These are phyloP conservation scores for Euphrasia confusa DNA, from an alignment of 257 asterid species.

Conservation along the genomic window DNA sequence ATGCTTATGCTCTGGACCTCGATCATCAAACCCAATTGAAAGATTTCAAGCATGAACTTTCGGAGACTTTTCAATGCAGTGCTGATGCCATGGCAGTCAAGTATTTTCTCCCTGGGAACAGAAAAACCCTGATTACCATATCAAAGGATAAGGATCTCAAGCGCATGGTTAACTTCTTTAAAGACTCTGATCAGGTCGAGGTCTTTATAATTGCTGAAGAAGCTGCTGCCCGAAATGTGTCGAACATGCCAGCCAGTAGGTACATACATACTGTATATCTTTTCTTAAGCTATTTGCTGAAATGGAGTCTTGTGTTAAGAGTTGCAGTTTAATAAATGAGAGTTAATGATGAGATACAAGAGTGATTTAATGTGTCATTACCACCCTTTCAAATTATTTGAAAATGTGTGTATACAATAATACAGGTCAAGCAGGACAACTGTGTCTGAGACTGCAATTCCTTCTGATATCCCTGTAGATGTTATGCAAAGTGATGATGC, in stretches of 20 bases:
- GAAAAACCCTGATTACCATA: constrained; percentile 80
- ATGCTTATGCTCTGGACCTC: constrained; percentile 87
- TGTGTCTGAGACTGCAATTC: constrained; percentile 54
- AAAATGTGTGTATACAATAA: constrained; percentile 6
- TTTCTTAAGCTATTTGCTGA: neutral
- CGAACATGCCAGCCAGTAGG: constrained; percentile 84
- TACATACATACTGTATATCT: constrained; percentile 21
- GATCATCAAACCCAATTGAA: constrained; percentile 64
- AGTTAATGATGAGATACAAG: neutral
- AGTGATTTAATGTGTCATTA: neutral
- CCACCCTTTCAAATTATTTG: neutral
- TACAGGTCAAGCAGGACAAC: constrained; percentile 85
- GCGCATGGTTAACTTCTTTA: constrained; percentile 90
- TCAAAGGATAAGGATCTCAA: constrained; percentile 93
- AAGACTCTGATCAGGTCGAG: constrained; percentile 91
- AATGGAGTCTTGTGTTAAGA: neutral
- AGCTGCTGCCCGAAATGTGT: constrained; percentile 51
- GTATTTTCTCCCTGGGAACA: constrained; percentile 90
- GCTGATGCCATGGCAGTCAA: constrained; percentile 59
- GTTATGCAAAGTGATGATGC: constrained; percentile 53
- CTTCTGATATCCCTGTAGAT: constrained; percentile 58
- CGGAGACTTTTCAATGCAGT: constrained; percentile 70
- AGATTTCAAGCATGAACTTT: constrained; percentile 81
- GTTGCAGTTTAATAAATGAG: neutral
- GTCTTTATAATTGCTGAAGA: constrained; percentile 70